These are phyloP conservation scores for Parastagonospora nodorum DNA, from an alignment of 2,329 filamentous ascomycete genomes.

Conservation along the genomic window DNA sequence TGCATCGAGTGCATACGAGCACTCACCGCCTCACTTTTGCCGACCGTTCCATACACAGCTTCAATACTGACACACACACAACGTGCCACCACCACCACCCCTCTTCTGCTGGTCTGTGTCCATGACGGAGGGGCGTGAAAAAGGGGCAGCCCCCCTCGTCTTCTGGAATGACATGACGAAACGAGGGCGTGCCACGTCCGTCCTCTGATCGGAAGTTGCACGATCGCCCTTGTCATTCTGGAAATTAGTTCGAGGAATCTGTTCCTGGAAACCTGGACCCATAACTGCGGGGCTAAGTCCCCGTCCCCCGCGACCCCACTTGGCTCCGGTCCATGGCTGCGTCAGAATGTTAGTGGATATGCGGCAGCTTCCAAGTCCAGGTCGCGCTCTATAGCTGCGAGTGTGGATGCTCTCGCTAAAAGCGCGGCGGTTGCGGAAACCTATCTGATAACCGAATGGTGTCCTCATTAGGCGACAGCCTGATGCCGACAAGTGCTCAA, in stretches of 20 bases:
- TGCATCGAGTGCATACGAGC: slow-evolving; percentile 22
- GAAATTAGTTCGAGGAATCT: slow-evolving; percentile 22
- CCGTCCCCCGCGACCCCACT: slow-evolving; percentile 45
- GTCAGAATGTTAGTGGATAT: too few relatives aligned
- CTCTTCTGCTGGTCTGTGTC: slow-evolving; percentile 1
- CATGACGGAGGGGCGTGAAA: background rate
- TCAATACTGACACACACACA: slow-evolving; percentile 10
- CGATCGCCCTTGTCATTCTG: slow-evolving; percentile 32
- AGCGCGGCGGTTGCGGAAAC: too few relatives aligned
- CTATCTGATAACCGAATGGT: too few relatives aligned
- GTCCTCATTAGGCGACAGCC: too few relatives aligned
- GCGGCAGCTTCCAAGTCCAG: background rate
- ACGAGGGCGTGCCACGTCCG: background rate
- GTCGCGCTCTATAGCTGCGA: background rate
- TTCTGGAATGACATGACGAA: background rate
- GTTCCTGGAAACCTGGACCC: slow-evolving; percentile 42
- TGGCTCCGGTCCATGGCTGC: background rate
- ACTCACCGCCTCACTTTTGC: slow-evolving; percentile 32
- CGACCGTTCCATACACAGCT: slow-evolving; percentile 16
- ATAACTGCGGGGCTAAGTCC: slow-evolving; percentile 40
- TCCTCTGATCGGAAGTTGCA: slow-evolving; percentile 19
- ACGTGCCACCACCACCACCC: background rate
- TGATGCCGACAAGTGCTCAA: background rate
- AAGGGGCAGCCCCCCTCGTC: background rate
- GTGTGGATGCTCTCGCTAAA: too few relatives aligned